Percentiles rank a stretch among this genome's conserved stretches.
Evolutionary conservation across 768 basidiomycete species (phyloP).

Genomic region (Ramaria rubella): DNA sequence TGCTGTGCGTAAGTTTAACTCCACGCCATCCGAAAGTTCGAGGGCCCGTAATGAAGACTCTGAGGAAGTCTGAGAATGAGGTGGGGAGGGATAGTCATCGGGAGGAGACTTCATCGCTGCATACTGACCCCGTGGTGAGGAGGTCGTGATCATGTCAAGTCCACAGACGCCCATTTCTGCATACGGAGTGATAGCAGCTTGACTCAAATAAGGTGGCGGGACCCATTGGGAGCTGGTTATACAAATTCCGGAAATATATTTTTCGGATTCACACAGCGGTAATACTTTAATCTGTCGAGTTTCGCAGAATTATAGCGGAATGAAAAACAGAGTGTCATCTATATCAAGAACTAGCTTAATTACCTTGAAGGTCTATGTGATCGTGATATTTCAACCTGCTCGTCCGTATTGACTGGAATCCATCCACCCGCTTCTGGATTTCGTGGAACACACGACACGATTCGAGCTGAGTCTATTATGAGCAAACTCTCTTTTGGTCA

Average conservation of each 20-base stretch:
- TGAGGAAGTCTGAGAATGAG: slow-evolving; percentile 36
- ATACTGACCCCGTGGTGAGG: slow-evolving; percentile 7
- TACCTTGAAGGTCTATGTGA: too few species aligned
- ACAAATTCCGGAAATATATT: too few species aligned
- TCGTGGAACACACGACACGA: slow-evolving; percentile 41
- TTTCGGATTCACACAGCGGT: too few species aligned
- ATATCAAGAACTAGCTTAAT: too few species aligned
- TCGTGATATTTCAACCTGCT: slow-evolving; percentile 56
- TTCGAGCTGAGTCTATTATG: slow-evolving; percentile 1
- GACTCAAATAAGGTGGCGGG: too few species aligned
- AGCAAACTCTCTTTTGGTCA: neutral
- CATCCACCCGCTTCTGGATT: slow-evolving; percentile 58
- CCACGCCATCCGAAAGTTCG: slow-evolving; percentile 65
- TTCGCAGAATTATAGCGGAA: too few species aligned
- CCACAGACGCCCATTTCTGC: too few species aligned
- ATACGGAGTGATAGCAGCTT: too few species aligned
- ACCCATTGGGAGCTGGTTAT: too few species aligned
- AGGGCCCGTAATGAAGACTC: slow-evolving; percentile 71
- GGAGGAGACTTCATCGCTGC: slow-evolving; percentile 4
- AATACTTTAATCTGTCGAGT: too few species aligned
- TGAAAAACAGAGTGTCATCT: too few species aligned
- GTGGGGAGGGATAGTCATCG: slow-evolving; percentile 15
- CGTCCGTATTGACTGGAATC: slow-evolving; percentile 73
- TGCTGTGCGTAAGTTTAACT: slow-evolving; percentile 24
- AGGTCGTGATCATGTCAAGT: neutral